A percentile compares a stretch with the other conserved stretches of the same genome.
These are phyloP conservation scores for Odontarrhena argentea DNA, from an alignment of 345 rosid species.

Conservation along the genomic window DNA sequence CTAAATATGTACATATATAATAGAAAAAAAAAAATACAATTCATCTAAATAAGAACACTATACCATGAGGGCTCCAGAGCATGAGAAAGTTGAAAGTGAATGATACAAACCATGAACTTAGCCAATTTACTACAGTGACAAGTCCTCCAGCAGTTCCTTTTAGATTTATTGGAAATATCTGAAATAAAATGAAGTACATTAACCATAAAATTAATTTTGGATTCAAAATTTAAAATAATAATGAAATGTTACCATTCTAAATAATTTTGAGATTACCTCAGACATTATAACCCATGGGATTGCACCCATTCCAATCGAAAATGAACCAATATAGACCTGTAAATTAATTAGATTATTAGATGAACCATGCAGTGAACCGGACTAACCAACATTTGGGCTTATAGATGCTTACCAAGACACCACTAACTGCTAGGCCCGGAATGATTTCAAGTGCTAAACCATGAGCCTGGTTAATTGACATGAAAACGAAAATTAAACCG, in stretches of 20 bases:
- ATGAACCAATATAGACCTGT: constrained; percentile 47
- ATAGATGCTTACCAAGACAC: constrained; percentile 49
- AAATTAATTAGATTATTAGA: background rate
- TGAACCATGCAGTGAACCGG: background rate
- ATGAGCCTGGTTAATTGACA: constrained; percentile 38
- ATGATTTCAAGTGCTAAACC: constrained; percentile 38
- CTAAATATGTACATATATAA: background rate
- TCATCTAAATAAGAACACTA: background rate
- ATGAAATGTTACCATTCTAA: background rate
- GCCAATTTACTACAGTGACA: constrained; percentile 45
- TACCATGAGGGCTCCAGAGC: constrained; percentile 53
- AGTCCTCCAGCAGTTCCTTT: constrained; percentile 58
- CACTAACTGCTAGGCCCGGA: constrained; percentile 45
- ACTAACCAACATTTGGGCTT: background rate
- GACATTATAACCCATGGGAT: constrained; percentile 60
- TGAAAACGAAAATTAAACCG: constrained; percentile 1
- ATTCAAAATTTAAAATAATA: background rate
- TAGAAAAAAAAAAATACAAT: background rate
- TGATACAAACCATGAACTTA: constrained; percentile 47
- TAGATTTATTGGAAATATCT: constrained; percentile 57
- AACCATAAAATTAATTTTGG: background rate
- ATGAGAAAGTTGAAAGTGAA: constrained; percentile 50
- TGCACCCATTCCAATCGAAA: constrained; percentile 55
- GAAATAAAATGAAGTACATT: background rate
- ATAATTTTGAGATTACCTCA: constrained; percentile 35